Conservation (phyloP, 345 rosid genomes). For the Moringa oleifera region DNA sequence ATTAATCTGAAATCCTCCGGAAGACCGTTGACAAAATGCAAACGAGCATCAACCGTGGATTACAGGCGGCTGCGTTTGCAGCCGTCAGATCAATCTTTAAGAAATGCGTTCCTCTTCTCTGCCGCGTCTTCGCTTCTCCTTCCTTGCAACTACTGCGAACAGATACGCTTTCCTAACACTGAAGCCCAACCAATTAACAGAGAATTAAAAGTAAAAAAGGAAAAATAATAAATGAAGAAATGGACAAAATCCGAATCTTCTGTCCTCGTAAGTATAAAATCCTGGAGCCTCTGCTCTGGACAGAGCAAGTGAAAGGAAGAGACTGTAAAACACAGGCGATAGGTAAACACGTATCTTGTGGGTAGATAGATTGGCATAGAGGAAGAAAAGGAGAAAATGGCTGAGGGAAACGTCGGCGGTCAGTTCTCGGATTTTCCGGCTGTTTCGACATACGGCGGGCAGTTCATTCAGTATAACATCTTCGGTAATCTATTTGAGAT, state of each 20-base stretch:
- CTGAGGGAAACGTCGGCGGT: constrained; percentile 35
- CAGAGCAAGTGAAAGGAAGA: not conserved
- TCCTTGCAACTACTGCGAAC: constrained; percentile 55
- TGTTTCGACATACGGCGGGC: constrained; percentile 64
- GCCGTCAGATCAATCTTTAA: constrained; percentile 26
- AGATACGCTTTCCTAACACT: no score
- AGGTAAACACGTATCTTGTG: constrained; percentile 2
- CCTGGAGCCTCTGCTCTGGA: constrained; percentile 3
- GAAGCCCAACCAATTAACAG: no score
- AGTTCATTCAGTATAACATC: constrained; percentile 59
- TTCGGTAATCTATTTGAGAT: constrained; percentile 80
- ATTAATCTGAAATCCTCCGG: no score
- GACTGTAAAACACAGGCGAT: constrained; percentile 6
- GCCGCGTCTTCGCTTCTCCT: constrained; percentile 40
- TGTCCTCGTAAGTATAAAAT: constrained; percentile 4
- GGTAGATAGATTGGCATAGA: not conserved
- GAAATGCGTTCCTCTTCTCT: constrained; percentile 15
- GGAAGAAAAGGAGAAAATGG: constrained; percentile 30
- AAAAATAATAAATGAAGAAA: no score
- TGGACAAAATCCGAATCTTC: constrained; percentile 5
- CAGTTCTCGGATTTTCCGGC: constrained; percentile 71
- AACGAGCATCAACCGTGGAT: constrained; percentile 27
- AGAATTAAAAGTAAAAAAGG: no score
- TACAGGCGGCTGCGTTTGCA: constrained; percentile 45
- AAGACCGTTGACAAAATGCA: constrained; percentile 27